Evolutionary conservation across 2,329 filamentous ascomycete genomes (phyloP).

Genomic region (Phoma sp.): DNA sequence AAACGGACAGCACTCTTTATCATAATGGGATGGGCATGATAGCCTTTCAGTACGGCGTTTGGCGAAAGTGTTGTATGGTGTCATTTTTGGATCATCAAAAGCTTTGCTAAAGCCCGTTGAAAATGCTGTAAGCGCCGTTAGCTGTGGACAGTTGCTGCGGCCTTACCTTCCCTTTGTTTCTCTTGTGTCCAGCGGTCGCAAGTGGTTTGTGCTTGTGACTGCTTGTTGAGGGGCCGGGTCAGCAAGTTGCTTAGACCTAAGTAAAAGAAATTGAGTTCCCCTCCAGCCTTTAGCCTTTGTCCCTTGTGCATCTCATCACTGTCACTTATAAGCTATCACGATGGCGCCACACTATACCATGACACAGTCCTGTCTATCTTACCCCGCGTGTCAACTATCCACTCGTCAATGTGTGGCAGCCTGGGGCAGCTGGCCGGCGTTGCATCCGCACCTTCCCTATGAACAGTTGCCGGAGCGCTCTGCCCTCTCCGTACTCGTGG

Average conservation of each 20-base stretch:
- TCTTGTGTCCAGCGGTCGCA: neutral
- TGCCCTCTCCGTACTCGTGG: neutral
- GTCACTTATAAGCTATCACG: too few relatives aligned
- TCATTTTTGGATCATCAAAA: constrained; percentile 14
- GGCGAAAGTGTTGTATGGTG: constrained; percentile 31
- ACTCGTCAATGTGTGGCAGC: neutral
- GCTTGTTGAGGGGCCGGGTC: neutral
- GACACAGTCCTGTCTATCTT: neutral
- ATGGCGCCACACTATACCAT: neutral
- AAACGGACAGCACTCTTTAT: constrained; percentile 13
- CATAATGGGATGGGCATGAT: constrained; percentile 19
- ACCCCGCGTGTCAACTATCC: too few relatives aligned
- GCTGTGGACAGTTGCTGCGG: constrained; percentile 3
- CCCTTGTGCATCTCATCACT: neutral
- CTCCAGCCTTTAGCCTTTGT: neutral
- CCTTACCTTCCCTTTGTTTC: neutral
- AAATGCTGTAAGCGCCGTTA: constrained; percentile 7
- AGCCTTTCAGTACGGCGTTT: constrained; percentile 42
- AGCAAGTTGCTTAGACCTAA: constrained; percentile 2
- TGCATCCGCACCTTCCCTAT: neutral
- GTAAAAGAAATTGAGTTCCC: neutral
- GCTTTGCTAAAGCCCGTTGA: constrained; percentile 11
- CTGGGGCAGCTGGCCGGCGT: neutral
- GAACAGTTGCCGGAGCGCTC: neutral
- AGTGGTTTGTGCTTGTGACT: neutral